Conservation (phyloP, 805 yeast genomes). For the Ogataea paraovalis region DNA sequence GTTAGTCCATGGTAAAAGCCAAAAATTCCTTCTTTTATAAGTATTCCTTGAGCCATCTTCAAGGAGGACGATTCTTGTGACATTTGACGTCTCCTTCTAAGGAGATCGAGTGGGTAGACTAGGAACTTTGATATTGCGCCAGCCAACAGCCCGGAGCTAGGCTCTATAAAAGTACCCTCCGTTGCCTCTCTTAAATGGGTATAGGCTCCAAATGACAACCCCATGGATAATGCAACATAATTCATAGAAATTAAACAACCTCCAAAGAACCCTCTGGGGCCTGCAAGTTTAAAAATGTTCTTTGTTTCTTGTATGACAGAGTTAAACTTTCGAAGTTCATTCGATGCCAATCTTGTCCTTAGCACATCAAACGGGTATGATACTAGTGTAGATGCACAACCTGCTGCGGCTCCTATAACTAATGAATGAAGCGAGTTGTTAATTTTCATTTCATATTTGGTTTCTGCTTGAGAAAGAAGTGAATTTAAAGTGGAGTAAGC, state of each 20-base stretch:
- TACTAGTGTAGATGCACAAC: slow-evolving; percentile 61
- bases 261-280: slow-evolving; percentile 43
- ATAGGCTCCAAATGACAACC: slow-evolving; percentile 70
- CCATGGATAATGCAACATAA: slow-evolving; percentile 68
- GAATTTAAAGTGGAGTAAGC: slow-evolving; percentile 56
- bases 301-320: slow-evolving; percentile 33
- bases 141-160: slow-evolving; percentile 67
- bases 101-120: slow-evolving; percentile 82
- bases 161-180: slow-evolving; percentile 40
- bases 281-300: slow-evolving; percentile 32
- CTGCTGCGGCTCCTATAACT: slow-evolving; percentile 73
- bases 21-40: slow-evolving; percentile 51
- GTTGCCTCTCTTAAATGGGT: slow-evolving; percentile 43
- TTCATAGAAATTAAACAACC: slow-evolving; percentile 50
- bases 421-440: slow-evolving; percentile 40
- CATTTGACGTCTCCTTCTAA: slow-evolving; percentile 76
- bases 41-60: slow-evolving; percentile 35
- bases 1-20: slow-evolving; percentile 76
- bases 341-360: slow-evolving; percentile 81
- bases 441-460: slow-evolving; percentile 21
- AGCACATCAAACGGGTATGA: slow-evolving; percentile 92
- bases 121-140: slow-evolving; percentile 70
- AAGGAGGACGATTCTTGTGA: slow-evolving; percentile 15
- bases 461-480: slow-evolving; percentile 32
- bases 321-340: slow-evolving; percentile 34